Evolutionary conservation across 2,329 filamentous ascomycete genomes (phyloP), one percentile per base, ranked within the genome.

Genomic region (Pseudocercospora fuligena): DNA sequence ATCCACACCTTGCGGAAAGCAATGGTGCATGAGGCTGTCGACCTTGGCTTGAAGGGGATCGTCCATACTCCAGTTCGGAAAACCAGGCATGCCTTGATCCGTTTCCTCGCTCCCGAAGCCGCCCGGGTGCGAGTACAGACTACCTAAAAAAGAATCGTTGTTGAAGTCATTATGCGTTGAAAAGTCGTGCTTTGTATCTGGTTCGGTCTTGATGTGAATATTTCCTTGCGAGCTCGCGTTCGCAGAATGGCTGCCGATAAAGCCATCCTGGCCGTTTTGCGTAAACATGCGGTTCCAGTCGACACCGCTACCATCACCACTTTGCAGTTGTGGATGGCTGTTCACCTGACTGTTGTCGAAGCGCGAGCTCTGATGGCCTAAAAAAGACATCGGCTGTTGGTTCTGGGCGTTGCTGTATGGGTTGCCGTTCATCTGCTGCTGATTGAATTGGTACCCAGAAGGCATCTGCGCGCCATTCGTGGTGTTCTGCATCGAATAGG

Each of bases 1-100:
- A 83, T 83, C 82, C 81, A 81, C 80, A 83, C 84, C 81, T 82
- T 86, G 78, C 77, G 83, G 77, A 82, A 84, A 81, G 84, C 87
- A 80, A 82, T 83, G 80, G 80, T 84, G 76, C 66, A 82, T 75
- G 67, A 84, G 75, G 63, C 78, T 78, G 70, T 79, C 78, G 60
- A 81, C 79, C 71, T 84, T 83, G 70, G 77, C 77, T 71, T 82
- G 81, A 67, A 83, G 73, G 62, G 82, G 81, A 75, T 83, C 80
- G 61, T 78, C 80, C 73, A 80, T 74, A 71, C 79, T 77, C 81
- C 81, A 84, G 69, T 79, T 80, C 11, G 76, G 74, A 57, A 78
- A 76, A 69, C 76, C 74, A 47, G 74, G 73, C 62, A 77, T 76
- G 66, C 73, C 73, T 59, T 75, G 70, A 66, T 77, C 75, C 49